These are phyloP conservation scores for Hypomyces perniciosus DNA, from an alignment of 2,329 filamentous ascomycete genomes.

Conservation along the genomic window DNA sequence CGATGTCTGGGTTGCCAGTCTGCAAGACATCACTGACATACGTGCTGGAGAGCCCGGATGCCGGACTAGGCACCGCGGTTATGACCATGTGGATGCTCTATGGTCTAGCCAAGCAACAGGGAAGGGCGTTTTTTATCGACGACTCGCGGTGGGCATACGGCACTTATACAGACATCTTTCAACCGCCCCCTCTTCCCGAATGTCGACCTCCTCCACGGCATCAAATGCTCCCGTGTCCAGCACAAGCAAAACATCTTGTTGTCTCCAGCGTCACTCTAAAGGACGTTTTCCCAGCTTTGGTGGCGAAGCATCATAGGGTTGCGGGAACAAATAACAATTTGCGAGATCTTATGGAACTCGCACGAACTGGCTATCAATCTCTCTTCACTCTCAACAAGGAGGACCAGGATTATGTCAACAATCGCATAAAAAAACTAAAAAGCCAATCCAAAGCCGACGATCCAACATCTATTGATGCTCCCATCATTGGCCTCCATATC, in stretches of 20 bases:
- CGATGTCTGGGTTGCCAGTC: slow-evolving; percentile 43
- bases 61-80: slow-evolving; percentile 69
- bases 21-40: slow-evolving; percentile 72
- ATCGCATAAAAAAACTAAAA: slow-evolving; percentile 52
- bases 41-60: slow-evolving; percentile 65
- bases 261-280: slow-evolving; percentile 63
- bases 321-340: slow-evolving; percentile 19
- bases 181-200: slow-evolving; percentile 54
- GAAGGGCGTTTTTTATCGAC: slow-evolving; percentile 75
- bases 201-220: slow-evolving; percentile 69
- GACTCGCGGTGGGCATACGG: slow-evolving; percentile 82
- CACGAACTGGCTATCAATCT: slow-evolving; percentile 63
- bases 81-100: slow-evolving; percentile 82
- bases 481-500: slow-evolving; percentile 65
- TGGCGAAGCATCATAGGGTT: slow-evolving; percentile 27
- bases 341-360: slow-evolving; percentile 60
- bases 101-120: slow-evolving; percentile 68
- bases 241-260: slow-evolving; percentile 66
- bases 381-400: slow-evolving; percentile 62
- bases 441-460: slow-evolving; percentile 37
- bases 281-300: slow-evolving; percentile 56
- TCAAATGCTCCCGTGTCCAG: slow-evolving; percentile 74
- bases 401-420: slow-evolving; percentile 59
- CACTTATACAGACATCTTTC: slow-evolving; percentile 66
- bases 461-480: slow-evolving; percentile 31